phyloP scores from a whole-genome alignment of 176 grass and related monocot species.

The Thinopyrum elongatum region DNA sequence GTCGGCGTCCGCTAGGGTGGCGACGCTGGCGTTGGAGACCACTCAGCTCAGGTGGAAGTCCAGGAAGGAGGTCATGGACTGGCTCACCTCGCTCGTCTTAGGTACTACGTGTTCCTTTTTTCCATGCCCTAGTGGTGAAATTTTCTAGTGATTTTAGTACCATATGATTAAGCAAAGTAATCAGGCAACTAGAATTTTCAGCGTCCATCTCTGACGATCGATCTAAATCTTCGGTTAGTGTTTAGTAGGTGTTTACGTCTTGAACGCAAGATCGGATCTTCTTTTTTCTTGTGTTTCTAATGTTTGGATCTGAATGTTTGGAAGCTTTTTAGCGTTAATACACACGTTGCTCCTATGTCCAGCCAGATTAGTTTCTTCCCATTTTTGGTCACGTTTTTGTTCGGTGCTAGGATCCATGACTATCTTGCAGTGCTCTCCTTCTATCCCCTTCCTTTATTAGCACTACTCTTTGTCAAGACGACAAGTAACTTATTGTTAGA shows the following conservation, averaged over 20 bases:
- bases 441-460: too few species aligned
- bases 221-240: not conserved
- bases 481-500: too few species aligned
- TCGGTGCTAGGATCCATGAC: not conserved
- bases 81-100: conserved; percentile 59
- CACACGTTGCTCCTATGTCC: too few species aligned
- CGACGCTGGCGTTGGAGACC: conserved; percentile 13
- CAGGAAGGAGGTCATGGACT: conserved; percentile 62
- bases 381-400: not conserved
- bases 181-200: too few species aligned
- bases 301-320: not conserved
- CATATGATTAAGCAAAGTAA: not conserved
- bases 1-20: conserved; percentile 23
- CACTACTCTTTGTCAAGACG: too few species aligned
- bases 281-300: not conserved
- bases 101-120: conserved; percentile 23
- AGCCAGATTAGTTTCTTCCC: too few species aligned
- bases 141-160: not conserved
- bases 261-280: not conserved
- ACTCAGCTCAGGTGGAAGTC: conserved; percentile 47
- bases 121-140: too few species aligned
- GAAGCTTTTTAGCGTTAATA: too few species aligned
- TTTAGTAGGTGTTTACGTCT: not conserved
- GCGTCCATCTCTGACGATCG: not conserved
- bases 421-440: not conserved